Evolutionary conservation across 78 protist genomes (phyloP), one percentile per base, ranked within the genome.

Genomic region (Chrysochromulina parva): DNA sequence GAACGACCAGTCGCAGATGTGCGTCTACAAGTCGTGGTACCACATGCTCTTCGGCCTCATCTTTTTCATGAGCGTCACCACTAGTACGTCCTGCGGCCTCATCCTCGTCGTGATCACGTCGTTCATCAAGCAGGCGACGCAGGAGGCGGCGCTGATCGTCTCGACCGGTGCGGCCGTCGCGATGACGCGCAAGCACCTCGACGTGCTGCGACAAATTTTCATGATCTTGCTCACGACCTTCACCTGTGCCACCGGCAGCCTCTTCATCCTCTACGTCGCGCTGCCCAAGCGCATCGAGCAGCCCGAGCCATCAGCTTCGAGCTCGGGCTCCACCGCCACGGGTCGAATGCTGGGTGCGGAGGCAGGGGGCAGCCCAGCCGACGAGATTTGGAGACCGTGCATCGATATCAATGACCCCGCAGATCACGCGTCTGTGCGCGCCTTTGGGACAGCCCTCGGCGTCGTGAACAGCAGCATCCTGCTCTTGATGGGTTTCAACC

Each of bases 61-160:
- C 78, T 69, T 69, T 50, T 69, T 69, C 78, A 28, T 28, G 50
- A 6, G 3, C 48, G 78, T 69, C 78, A 50, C 78, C 2, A 16
- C 16, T 14, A n/a, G 78, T 50, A 69, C 28, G 50, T 69, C 78
- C 50, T 69, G 78, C 78, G 3, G 78, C 78, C 53, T 69, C 24
- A 24, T 69, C 78, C 16, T 69, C 50, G 78, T 69, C 78, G 2
- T 50, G 50, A 69, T 28, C 50, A 50, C 28, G 24, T 69, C 78
- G 53, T 69, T n/a, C 78, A 69, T 69, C 78, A 69, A 69, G 78
- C 82, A 74, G 82, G 82, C 82, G 58, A 5, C 82, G 24, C 82
- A 28, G 82, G n/a, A 16, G n/a, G 82, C 82, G 28, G 82, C 82
- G 53, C 82, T 74, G 24, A 38, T 48, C 82, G 82, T 74, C 13